phyloP scores from a whole-genome alignment of 139 green algal species.

The Raphidocelis subcapitata region DNA sequence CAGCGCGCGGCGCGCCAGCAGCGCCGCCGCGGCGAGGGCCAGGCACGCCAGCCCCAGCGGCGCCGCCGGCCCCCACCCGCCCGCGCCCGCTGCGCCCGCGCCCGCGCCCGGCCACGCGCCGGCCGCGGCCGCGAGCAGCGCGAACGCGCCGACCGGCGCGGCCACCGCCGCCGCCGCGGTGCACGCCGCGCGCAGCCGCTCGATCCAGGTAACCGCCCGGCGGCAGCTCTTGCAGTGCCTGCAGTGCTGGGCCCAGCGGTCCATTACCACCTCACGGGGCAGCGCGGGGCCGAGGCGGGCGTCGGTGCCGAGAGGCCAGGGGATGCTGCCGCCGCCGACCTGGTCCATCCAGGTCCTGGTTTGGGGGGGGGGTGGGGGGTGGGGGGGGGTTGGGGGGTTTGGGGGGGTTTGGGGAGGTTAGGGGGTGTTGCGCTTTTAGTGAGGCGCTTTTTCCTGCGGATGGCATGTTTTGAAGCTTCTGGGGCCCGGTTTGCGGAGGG shows the following conservation, averaged over 20 bases:
- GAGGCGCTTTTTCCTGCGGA: too few species aligned
- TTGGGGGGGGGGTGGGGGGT: too few species aligned
- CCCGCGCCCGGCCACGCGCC: background rate
- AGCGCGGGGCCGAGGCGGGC: slow-evolving; percentile 2
- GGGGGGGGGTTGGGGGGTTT: too few species aligned
- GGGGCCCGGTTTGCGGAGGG: too few species aligned
- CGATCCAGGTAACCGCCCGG: background rate
- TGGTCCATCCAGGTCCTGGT: slow-evolving; percentile 20
- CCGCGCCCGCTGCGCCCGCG: background rate
- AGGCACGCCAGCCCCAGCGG: background rate
- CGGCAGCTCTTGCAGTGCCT: background rate
- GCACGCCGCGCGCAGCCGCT: background rate
- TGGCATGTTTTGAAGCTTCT: too few species aligned
- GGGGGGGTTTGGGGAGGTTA: too few species aligned
- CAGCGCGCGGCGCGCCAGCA: background rate
- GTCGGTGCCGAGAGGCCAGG: background rate
- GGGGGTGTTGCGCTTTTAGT: too few species aligned
- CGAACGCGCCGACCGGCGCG: background rate
- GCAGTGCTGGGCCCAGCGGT: slow-evolving; percentile 10
- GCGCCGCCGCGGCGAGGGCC: background rate
- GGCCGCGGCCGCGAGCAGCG: background rate
- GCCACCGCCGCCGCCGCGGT: background rate
- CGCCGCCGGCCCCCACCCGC: background rate
- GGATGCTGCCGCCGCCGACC: slow-evolving; percentile 5
- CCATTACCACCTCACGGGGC: slow-evolving; percentile 22